Evolutionary conservation across 1,284 basidiomycete species (phyloP), one percentile per base, ranked within the genome.

Genomic region (Tilletia horrida): DNA sequence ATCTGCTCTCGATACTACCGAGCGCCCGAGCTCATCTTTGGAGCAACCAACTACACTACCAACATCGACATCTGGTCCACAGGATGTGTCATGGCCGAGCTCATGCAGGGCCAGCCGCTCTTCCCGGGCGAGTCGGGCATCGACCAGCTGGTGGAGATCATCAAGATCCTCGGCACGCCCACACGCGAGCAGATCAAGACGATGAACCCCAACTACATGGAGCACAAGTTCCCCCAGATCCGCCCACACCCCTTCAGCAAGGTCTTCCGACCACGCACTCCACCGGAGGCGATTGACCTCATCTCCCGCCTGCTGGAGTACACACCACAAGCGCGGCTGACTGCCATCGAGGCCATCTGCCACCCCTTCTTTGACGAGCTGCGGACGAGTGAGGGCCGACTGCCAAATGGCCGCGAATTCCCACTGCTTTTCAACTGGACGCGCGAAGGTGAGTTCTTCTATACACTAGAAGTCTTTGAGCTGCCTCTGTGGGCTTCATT

Each of bases 51-150:
- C 86, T 99, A 99, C 86, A 97, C 94, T n/a, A 98, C 95, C 76
- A 97, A 97, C 84, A 99, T 99, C 80, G 93, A 99, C 83, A 95
- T 99, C 79, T 99, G 95, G 95, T 97, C 94, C 73, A 97, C 96
- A 57, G 95, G 95, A 48, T 99, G 95, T 84, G 95, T 99, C 70
- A 99, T 99, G 96, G 95, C 95, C 31, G 95, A 99, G 86, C 84
- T 99, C 81, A 98, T 99, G 95, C 86, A 98, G 69, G 95, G 96
- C 25, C 94, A 97, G 82, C 95, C 95, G 14, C 87, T 99, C 67
- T 99, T 99, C 88, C 95, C 95, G 2, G 95, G 95, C 73, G 96
- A 99, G 85, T 95, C 92, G 79, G 95, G 95, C 59, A 99, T 99
- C 80, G 95, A 99, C 84, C 95, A 99, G 85, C 84, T 99, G 77